Conservation (phyloP, 2,329 filamentous ascomycete species). For the Arthroderma sp. region DNA sequence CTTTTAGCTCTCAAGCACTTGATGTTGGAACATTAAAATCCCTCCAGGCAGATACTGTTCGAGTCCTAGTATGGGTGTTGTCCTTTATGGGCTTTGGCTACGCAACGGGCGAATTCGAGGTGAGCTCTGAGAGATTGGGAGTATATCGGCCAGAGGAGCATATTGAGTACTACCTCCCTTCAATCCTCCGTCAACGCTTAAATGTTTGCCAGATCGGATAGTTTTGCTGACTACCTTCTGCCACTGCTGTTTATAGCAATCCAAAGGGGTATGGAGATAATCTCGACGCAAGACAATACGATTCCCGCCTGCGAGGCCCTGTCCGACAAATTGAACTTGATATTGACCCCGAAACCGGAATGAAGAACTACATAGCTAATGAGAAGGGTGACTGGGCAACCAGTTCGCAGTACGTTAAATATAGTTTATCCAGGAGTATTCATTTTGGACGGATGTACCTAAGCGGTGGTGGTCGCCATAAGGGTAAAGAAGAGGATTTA, state of each 20-base stretch:
- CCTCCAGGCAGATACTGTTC: conserved; percentile 63
- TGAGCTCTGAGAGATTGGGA: conserved; percentile 65
- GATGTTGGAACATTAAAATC: conserved; percentile 69
- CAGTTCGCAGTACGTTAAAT: conserved; percentile 70
- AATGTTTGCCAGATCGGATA: neutral
- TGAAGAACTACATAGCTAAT: conserved; percentile 99
- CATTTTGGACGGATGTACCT: conserved; percentile 67
- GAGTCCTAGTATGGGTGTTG: conserved; percentile 67
- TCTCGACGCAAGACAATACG: conserved; percentile 62
- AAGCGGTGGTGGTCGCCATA: conserved; percentile 43
- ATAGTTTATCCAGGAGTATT: conserved; percentile 58
- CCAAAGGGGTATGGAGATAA: conserved; percentile 79
- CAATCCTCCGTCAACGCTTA: neutral
- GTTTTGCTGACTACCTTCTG: conserved; percentile 44
- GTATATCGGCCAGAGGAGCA: conserved; percentile 63
- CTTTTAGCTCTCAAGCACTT: conserved; percentile 53
- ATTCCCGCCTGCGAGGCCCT: conserved; percentile 67
- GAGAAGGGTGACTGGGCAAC: conserved; percentile 80
- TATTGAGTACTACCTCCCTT: conserved; percentile 29
- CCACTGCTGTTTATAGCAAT: conserved; percentile 36
- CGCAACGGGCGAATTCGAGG: conserved; percentile 75
- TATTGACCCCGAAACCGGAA: conserved; percentile 65
- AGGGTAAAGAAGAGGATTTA: conserved; percentile 62
- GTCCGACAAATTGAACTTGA: conserved; percentile 58
- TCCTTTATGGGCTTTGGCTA: conserved; percentile 74